These are phyloP conservation scores for Posidonia oceanica DNA, from an alignment of 116 monocot genomes.

Conservation along the genomic window DNA sequence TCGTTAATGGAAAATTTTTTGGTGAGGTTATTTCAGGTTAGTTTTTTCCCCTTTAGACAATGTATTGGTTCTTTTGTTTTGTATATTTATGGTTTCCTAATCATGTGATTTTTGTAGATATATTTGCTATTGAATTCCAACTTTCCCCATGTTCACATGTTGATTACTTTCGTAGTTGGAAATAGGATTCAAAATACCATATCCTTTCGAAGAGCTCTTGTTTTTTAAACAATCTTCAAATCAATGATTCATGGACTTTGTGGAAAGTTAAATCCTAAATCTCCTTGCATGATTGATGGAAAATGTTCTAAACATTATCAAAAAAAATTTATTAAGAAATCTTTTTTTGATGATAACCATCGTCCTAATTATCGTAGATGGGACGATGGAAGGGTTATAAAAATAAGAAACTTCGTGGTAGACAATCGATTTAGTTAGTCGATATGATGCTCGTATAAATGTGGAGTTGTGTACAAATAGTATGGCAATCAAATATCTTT, in stretches of 20 bases:
- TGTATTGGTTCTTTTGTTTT: not conserved
- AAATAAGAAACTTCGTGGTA: not conserved
- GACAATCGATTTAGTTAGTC: constrained; percentile 1
- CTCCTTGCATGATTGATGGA: no score
- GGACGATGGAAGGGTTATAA: not conserved
- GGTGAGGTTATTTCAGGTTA: not conserved
- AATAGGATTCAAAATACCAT: not conserved
- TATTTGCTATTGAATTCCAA: not conserved
- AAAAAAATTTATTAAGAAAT: no score
- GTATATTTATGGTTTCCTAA: not conserved
- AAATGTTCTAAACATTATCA: no score
- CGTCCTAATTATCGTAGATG: constrained; percentile 4
- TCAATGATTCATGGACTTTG: no score
- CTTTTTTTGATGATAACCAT: no score
- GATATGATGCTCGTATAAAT: constrained; percentile 6
- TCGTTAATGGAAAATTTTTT: not conserved
- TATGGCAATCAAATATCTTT: constrained; percentile 8
- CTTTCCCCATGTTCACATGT: not conserved
- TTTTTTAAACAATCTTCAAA: not conserved
- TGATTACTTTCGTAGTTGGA: not conserved
- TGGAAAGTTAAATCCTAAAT: not conserved
- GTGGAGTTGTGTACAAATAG: constrained; percentile 2
- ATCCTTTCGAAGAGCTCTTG: not conserved
- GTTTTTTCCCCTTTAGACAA: not conserved
- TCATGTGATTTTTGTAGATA: no score